These are phyloP conservation scores for Iris macrosiphon DNA, from an alignment of 106 monocot genomes.

Conservation along the genomic window DNA sequence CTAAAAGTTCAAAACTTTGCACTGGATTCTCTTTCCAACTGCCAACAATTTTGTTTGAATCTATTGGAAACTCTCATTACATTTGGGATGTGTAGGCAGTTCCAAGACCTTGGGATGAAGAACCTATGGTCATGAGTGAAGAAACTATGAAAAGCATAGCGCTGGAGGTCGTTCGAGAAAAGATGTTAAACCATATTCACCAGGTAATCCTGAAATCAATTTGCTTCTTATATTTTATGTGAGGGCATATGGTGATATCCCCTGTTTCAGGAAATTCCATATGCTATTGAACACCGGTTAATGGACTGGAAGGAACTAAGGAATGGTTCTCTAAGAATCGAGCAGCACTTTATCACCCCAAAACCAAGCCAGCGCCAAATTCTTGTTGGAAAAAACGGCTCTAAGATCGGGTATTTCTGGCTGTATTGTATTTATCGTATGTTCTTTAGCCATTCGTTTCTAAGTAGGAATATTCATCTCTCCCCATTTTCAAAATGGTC, in stretches of 20 bases:
- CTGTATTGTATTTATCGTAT: too few species aligned
- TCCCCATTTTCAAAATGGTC: too few species aligned
- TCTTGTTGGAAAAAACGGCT: constrained; percentile 97
- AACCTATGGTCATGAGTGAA: constrained; percentile 62
- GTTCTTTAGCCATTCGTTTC: too few species aligned
- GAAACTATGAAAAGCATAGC: constrained; percentile 90
- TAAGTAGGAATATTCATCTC: too few species aligned
- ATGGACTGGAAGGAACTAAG: constrained; percentile 94
- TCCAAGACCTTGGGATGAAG: constrained; percentile 96
- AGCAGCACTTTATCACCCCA: constrained; percentile 89
- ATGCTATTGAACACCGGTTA: constrained; percentile 88
- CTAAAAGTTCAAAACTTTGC: neutral
- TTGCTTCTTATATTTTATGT: neutral
- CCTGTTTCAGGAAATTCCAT: constrained; percentile 84
- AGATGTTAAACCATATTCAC: constrained; percentile 89
- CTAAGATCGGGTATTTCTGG: constrained; percentile 96
- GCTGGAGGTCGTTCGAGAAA: constrained; percentile 93
- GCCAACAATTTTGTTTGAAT: neutral
- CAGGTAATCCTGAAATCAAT: constrained; percentile 52
- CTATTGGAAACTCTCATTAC: constrained; percentile 3
- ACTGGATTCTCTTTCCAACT: neutral
- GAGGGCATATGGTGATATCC: neutral
- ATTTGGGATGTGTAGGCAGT: constrained; percentile 66
- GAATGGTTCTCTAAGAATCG: constrained; percentile 91
- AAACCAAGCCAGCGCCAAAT: constrained; percentile 88